Evolutionary conservation across 1,284 basidiomycete species (phyloP), one percentile per base, ranked within the genome.

Genomic region (Ganoderma resinaceum): DNA sequence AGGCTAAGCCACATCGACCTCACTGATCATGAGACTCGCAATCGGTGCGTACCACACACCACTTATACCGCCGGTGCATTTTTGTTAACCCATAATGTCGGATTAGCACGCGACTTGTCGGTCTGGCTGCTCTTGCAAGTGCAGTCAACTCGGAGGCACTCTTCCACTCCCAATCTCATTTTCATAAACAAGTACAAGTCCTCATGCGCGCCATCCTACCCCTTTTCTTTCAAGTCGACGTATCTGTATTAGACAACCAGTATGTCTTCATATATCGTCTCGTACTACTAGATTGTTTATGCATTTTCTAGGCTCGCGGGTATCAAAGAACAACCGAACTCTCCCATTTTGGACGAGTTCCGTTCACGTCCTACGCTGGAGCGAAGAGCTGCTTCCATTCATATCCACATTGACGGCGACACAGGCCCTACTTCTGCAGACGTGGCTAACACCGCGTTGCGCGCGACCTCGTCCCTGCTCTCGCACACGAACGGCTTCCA

Each of bases 91-190:
- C 12, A n/a, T 29, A 49, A 12, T 63, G n/a, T 18, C n/a, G 0
- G 66, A 62, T 14, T 78, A 96, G 95, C 62, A 94, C 91, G 12
- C 89, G 95, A 61, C 84, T 97, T 11, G 90, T 98, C 67, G 97
- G 95, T 1, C 85, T 98, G 12, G 91, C 93, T 42, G 95, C 94
- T 2, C 82, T 99, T 26, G 90, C 90, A 37, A 93, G 91, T 23
- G 94, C 93, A 0, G 85, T 95, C 14, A 92, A 91, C 62, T 97
- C 96, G 2, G 95, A 98, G 76, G 92, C 93, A 0, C 80, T 98
- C 26, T 96, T 94, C 79, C 86, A 91, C 66, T 90, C 94, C 58
- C 85, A 89, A n/a, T 80, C 84, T 3, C 91, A 94, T 69, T 97
- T 95, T 79, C 85, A 87, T 55, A 79, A 84, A 0, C 96, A 98